Percentiles rank a stretch among this genome's conserved stretches.
phyloP scores from a whole-genome alignment of 805 yeast species.

The Candida glaebosa region DNA sequence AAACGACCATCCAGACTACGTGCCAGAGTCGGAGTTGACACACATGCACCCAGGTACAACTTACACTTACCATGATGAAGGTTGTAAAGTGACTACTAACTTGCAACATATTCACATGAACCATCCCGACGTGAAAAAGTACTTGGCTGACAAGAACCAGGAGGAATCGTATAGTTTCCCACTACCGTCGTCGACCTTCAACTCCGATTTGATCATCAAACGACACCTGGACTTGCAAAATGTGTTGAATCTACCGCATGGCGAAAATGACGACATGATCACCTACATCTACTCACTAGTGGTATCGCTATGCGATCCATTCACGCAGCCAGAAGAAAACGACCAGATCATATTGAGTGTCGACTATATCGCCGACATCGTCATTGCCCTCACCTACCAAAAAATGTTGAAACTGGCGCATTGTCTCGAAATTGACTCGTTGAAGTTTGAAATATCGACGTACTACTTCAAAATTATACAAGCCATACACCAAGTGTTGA shows the following conservation, averaged over 20 bases:
- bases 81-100: background rate
- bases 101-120: background rate
- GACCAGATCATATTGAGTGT: constrained; percentile 52
- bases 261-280: background rate
- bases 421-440: constrained; percentile 19
- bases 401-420: constrained; percentile 1
- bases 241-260: constrained; percentile 33
- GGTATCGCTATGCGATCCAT: constrained; percentile 50
- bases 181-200: too few relatives aligned
- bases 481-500: constrained; percentile 30
- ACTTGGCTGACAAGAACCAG: background rate
- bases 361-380: constrained; percentile 50
- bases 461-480: constrained; percentile 36
- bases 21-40: background rate
- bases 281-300: constrained; percentile 16
- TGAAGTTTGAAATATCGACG: constrained; percentile 33
- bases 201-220: background rate
- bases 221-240: constrained; percentile 39
- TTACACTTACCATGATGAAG: background rate
- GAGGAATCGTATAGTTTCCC: too few relatives aligned
- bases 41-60: background rate
- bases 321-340: constrained; percentile 65
- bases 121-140: background rate
- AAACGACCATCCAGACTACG: background rate
- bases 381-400: constrained; percentile 39